These are phyloP conservation scores for Trichoderma brevicompactum DNA, from an alignment of 2,329 filamentous ascomycete genomes.

Conservation along the genomic window DNA sequence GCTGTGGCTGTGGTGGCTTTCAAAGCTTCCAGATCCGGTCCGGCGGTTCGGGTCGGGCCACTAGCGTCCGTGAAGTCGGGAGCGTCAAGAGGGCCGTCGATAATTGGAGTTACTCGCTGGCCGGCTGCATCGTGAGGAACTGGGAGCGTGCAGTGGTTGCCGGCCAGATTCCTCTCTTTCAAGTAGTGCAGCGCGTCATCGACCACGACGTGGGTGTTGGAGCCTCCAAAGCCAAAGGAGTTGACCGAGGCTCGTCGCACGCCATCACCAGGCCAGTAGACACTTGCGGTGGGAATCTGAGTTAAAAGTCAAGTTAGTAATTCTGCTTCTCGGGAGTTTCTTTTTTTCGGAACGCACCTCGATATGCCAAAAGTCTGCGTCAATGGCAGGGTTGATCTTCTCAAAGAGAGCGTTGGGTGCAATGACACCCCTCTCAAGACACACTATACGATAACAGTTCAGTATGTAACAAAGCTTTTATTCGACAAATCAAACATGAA, in stretches of 20 bases:
- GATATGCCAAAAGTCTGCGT: conserved; percentile 28
- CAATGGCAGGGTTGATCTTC: conserved; percentile 24
- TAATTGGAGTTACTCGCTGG: neutral
- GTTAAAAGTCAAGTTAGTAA: neutral
- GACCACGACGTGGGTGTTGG: conserved; percentile 51
- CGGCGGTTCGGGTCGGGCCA: too few relatives aligned
- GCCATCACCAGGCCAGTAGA: conserved; percentile 42
- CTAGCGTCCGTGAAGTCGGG: too few relatives aligned
- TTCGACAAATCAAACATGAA: neutral
- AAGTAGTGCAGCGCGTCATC: conserved; percentile 36
- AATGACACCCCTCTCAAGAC: conserved; percentile 23
- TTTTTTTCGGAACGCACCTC: neutral
- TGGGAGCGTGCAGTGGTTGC: conserved; percentile 8
- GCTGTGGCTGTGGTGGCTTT: neutral
- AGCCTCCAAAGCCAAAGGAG: conserved; percentile 55
- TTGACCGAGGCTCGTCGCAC: conserved; percentile 50
- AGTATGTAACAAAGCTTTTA: neutral
- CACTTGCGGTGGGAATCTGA: conserved; percentile 38
- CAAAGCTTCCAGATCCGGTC: neutral
- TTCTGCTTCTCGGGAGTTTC: too few relatives aligned
- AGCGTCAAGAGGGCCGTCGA: neutral
- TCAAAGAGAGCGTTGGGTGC: conserved; percentile 9
- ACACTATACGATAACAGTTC: neutral
- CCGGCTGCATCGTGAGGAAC: neutral
- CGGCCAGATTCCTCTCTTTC: neutral